phyloP scores from a whole-genome alignment of 2,329 filamentous ascomycete species.

The Cercospora nicotianae region DNA sequence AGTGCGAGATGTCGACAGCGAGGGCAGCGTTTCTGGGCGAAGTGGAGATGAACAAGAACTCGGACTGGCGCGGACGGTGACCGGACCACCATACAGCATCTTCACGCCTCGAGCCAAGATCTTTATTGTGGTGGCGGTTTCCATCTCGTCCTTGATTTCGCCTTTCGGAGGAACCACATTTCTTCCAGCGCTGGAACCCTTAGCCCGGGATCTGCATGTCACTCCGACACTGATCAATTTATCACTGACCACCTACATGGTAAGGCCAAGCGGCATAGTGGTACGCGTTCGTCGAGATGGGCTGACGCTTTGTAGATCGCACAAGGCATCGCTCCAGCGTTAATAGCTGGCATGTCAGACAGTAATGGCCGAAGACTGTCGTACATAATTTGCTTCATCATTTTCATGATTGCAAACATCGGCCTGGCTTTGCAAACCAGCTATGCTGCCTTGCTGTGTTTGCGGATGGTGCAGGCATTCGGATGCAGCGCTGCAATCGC shows the following conservation, averaged over 20 bases:
- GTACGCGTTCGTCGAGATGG: background rate
- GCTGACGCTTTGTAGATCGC: constrained; percentile 42
- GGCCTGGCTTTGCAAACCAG: constrained; percentile 31
- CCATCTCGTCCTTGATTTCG: constrained; percentile 33
- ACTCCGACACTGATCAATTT: constrained; percentile 48
- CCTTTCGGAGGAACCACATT: constrained; percentile 49
- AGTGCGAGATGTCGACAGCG: background rate
- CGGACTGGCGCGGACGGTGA: constrained; percentile 18
- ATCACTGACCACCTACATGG: constrained; percentile 61
- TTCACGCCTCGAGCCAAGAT: constrained; percentile 32
- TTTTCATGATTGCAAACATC: constrained; percentile 33
- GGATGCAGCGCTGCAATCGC: constrained; percentile 43
- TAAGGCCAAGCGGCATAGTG: constrained; percentile 11
- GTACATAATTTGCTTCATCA: constrained; percentile 35
- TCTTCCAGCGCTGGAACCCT: constrained; percentile 53
- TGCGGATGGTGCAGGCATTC: constrained; percentile 46
- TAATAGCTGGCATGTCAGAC: constrained; percentile 35
- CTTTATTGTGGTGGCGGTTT: constrained; percentile 34
- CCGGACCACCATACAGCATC: constrained; percentile 33
- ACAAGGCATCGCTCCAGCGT: constrained; percentile 49
- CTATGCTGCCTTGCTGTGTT: constrained; percentile 32
- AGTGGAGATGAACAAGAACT: background rate
- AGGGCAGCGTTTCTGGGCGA: background rate
- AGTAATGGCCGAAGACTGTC: constrained; percentile 30
- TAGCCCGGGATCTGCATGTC: constrained; percentile 53